Conservation (phyloP, 306 rosid species). For the Castanea crenata region DNA sequence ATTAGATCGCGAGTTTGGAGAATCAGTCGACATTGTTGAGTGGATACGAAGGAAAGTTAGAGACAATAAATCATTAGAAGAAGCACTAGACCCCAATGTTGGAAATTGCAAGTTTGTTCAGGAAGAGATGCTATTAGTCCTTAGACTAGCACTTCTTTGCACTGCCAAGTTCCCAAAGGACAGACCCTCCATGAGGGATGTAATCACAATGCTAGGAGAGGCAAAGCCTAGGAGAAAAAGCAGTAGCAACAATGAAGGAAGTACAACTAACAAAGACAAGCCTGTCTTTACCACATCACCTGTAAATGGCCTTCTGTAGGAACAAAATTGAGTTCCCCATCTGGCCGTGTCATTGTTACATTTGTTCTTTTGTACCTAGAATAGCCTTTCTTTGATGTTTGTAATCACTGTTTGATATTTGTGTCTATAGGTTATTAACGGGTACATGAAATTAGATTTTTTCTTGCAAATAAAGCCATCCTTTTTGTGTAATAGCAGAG, state of each 20-base stretch:
- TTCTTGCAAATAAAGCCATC: conserved; percentile 25
- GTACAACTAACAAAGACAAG: conserved; percentile 48
- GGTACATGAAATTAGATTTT: conserved; percentile 32
- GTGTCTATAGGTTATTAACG: conserved; percentile 19
- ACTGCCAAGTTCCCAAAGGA: conserved; percentile 87
- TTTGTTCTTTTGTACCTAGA: conserved; percentile 41
- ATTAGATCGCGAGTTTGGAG: conserved; percentile 73
- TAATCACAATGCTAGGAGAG: conserved; percentile 89
- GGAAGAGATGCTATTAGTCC: conserved; percentile 91
- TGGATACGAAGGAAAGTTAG: conserved; percentile 75
- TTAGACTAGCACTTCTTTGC: conserved; percentile 84
- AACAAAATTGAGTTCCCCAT: conserved; percentile 22
- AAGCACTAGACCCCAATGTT: conserved; percentile 67
- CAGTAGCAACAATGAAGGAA: conserved; percentile 48
- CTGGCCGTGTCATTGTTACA: conserved; percentile 3
- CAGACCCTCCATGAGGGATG: conserved; percentile 96
- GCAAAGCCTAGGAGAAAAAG: conserved; percentile 93
- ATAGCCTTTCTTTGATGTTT: conserved; percentile 34
- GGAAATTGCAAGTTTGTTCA: conserved; percentile 81
- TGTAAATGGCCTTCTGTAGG: conserved; percentile 60
- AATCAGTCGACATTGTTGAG: conserved; percentile 74
- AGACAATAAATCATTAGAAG: conserved; percentile 65
- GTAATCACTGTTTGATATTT: conserved; percentile 37
- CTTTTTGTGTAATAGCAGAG: conserved; percentile 16
- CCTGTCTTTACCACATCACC: conserved; percentile 61